Evolutionary conservation across 2,329 filamentous ascomycete genomes (phyloP), one percentile per base, ranked within the genome.

Genomic region (Phialophora macrospora): DNA sequence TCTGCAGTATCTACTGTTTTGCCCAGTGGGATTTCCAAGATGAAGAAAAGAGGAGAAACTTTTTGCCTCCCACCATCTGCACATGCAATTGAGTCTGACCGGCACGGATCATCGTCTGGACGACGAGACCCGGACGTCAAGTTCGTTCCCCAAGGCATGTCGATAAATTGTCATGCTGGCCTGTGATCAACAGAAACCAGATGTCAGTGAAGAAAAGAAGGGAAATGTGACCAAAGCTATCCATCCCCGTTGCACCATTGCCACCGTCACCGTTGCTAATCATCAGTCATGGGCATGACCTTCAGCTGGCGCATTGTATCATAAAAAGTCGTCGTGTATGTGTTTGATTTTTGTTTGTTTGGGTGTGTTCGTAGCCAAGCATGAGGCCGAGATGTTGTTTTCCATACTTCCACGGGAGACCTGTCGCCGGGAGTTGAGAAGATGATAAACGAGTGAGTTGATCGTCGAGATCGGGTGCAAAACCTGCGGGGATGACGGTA

Each of bases 391-490:
- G 44, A 44, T 32, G 49, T n/a, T 55, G 60, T 63, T 60, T 62
- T 55, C 54, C 49, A 57, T 64, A 5, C 17, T 69, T 61, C 63
- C 60, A 63, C 60, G 66, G 66, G 59, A 68, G 66, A 63, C 60
- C 59, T 63, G 60, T 63, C 60, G 60, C 60, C 66, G 55, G 49
- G 58, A 54, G 14, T 34, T 44, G 32, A 62, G 59, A 60, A 58
- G 49, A 54, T 60, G 62, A 30, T 57, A 49, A 56, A 44, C 55
- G 38, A 48, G 54, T 28, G 32, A 20, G 26, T 3, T 67, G 68
- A 66, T 67, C 68, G 68, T 68, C 62, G 66, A 65, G 68, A 67
- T 66, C 68, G 68, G 68, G 59, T 60, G 67, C 68, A 63, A 57
- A 64, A 54, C 68, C 64, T 67, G 66, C 64, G 67, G 41, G 66